Evolutionary conservation across 73 alveolate genomes (phyloP).

Genomic region (Symbiodinium pilosum): DNA sequence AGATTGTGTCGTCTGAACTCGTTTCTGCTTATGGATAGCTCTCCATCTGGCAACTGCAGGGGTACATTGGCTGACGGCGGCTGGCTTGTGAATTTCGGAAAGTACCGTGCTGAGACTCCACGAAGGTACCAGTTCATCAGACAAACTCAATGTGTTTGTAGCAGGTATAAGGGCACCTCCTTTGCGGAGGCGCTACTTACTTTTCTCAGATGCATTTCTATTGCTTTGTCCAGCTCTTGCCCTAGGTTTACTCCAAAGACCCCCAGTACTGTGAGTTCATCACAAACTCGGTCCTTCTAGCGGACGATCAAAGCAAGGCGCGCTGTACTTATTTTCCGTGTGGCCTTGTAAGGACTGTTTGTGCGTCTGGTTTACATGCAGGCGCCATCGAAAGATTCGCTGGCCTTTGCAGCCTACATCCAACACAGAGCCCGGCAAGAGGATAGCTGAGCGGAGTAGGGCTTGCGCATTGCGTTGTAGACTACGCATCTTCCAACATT

Average conservation of each 20-base stretch:
- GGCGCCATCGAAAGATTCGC: neutral
- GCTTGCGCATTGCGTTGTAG: too few species aligned
- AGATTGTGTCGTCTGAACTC: too few species aligned
- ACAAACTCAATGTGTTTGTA: neutral
- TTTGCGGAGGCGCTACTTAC: neutral
- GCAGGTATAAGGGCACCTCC: neutral
- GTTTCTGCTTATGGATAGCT: too few species aligned
- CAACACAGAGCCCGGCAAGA: neutral
- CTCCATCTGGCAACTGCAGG: too few species aligned
- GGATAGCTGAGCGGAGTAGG: neutral
- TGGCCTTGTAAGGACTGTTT: neutral
- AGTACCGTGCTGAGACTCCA: neutral
- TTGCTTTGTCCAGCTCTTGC: neutral
- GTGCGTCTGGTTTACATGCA: neutral
- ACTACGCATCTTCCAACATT: too few species aligned
- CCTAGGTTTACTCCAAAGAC: constrained; percentile 31
- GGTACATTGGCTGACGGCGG: neutral
- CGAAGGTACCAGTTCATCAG: neutral
- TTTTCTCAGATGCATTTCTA: neutral
- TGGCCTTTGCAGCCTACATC: constrained; percentile 1
- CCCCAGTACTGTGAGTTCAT: constrained; percentile 60
- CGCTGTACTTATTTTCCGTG: too few species aligned
- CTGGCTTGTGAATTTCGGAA: constrained; percentile 1
- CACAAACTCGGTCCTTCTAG: constrained; percentile 20
- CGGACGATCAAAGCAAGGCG: constrained; percentile 8